Base-by-base conservation (phyloP, 805 yeast species). In the Lachancea meyersii region DNA sequence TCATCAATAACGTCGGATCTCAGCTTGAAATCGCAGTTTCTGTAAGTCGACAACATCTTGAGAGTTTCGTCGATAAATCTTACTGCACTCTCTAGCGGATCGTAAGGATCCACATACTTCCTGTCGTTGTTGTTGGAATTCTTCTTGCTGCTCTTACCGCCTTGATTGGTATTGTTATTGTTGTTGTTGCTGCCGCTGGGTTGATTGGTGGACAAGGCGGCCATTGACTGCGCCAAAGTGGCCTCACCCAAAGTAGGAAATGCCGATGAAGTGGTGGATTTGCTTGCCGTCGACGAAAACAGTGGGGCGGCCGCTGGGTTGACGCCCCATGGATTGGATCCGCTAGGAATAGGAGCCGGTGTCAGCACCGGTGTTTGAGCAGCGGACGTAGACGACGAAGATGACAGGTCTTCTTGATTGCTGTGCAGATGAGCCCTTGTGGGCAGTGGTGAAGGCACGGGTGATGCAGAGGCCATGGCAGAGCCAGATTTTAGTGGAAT, bases 61-160 rank as follows among this genome's bases (percentile, higher is more conserved):
- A 75, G 57, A 19, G 75, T 68, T 30, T 72, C 71, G 37, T 75
- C 79, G 46, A 76, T 62, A 46, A 76, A 74, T 40, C 65, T 61
- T 4, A 67, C 61, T 4, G 79, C 75, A 27, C 70, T 60, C 26
- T 64, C 62, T 41, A 72, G 69, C 27, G 75, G 68, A 48, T 75
- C 80, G 38, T 60, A 61, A 21, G 63, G 64, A 58, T 75, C 79
- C 9, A 71, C 66, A 46, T 67, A 58, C 35, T 61, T 60, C 7
- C 60, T 53, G 38, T 61, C 68, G 33, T 56, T 63, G 42, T 62
- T 58, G n/a, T 55, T 48, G 26, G 65, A 57, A 38, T 65, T 64
- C 11, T 31, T 38, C 35, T 28, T 34, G 20, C 19, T 22, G 14
- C 11, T 26, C 13, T 26, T 14, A 38, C 62, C 50, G 45, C 64